A percentile compares a stretch with the other conserved stretches of the same genome.
phyloP scores from a whole-genome alignment of 2,329 filamentous ascomycete species.

The Fusarium nelsonii region DNA sequence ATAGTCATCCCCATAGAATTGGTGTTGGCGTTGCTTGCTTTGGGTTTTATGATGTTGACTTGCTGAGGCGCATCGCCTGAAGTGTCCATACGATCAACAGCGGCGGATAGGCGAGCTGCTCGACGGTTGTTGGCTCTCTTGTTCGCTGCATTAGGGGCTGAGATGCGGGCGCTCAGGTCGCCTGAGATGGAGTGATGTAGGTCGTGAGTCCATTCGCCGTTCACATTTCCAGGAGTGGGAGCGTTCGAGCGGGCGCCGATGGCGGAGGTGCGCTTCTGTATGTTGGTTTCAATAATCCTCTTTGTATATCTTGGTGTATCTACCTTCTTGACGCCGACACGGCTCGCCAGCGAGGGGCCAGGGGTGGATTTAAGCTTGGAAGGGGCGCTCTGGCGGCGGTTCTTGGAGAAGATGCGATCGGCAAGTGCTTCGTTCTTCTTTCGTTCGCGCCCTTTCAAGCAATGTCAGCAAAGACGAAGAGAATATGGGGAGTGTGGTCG shows the following conservation, averaged over 20 bases:
- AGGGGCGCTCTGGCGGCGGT: slow-evolving; percentile 70
- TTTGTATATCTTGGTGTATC: slow-evolving; percentile 26
- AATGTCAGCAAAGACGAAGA: slow-evolving; percentile 2
- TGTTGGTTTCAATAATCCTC: slow-evolving; percentile 23
- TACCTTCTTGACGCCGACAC: slow-evolving; percentile 81
- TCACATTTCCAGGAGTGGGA: slow-evolving; percentile 65
- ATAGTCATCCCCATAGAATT: slow-evolving; percentile 71
- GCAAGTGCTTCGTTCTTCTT: slow-evolving; percentile 80
- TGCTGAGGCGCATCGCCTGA: slow-evolving; percentile 51
- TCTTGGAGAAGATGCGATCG: slow-evolving; percentile 75
- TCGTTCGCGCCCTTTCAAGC: slow-evolving; percentile 68
- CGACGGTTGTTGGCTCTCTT: slow-evolving; percentile 46
- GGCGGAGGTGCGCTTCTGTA: slow-evolving; percentile 43
- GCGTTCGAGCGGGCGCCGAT: slow-evolving; percentile 38
- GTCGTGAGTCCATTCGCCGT: slow-evolving; percentile 79
- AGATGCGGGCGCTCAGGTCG: slow-evolving; percentile 62
- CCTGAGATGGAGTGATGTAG: slow-evolving; percentile 65
- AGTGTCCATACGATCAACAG: slow-evolving; percentile 58
- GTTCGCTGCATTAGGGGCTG: slow-evolving; percentile 52
- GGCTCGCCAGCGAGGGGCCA: slow-evolving; percentile 74
- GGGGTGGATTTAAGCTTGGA: slow-evolving; percentile 59
- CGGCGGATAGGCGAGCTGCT: slow-evolving; percentile 59
- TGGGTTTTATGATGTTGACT: slow-evolving; percentile 51
- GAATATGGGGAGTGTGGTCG: slow-evolving; percentile 1
- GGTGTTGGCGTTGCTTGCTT: slow-evolving; percentile 16